phyloP scores from a whole-genome alignment of 805 yeast genomes.

The Yarrowia divulgata region DNA sequence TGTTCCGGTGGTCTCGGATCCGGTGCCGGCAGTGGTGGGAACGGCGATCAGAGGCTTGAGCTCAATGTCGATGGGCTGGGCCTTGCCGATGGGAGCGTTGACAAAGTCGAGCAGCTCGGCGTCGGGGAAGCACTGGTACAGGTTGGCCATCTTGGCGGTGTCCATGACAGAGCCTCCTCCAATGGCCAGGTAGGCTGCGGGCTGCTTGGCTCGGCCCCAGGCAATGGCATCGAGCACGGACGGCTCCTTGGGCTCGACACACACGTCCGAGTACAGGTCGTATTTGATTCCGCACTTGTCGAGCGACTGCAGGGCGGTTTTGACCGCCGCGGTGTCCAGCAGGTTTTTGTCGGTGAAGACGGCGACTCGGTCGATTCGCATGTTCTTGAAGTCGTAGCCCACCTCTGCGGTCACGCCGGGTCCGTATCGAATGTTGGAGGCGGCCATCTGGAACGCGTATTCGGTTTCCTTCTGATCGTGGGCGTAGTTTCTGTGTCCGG shows the following conservation, averaged over 20 bases:
- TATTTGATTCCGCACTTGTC: slow-evolving; percentile 50
- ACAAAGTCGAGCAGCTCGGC: slow-evolving; percentile 55
- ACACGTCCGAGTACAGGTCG: slow-evolving; percentile 51
- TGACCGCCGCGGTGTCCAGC: slow-evolving; percentile 48
- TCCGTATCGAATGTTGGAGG: slow-evolving; percentile 53
- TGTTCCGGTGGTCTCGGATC: slow-evolving; percentile 58
- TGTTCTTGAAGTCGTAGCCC: slow-evolving; percentile 51
- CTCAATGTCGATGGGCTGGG: slow-evolving; percentile 49
- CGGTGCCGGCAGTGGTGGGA: slow-evolving; percentile 59
- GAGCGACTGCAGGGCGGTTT: slow-evolving; percentile 49
- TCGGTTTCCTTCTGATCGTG: slow-evolving; percentile 43
- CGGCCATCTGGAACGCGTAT: slow-evolving; percentile 54
- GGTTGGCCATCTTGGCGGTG: slow-evolving; percentile 55
- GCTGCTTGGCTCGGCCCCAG: slow-evolving; percentile 50
- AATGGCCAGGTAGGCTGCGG: slow-evolving; percentile 55
- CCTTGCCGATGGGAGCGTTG: slow-evolving; percentile 54
- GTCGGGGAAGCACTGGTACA: slow-evolving; percentile 54
- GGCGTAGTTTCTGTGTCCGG: slow-evolving; percentile 36
- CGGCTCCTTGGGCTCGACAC: slow-evolving; percentile 53
- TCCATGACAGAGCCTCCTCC: slow-evolving; percentile 60
- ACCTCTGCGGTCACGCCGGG: slow-evolving; percentile 52
- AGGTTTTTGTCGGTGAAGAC: slow-evolving; percentile 51
- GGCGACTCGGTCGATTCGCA: slow-evolving; percentile 50
- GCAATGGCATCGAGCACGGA: slow-evolving; percentile 51
- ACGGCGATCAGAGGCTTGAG: slow-evolving; percentile 55